These are phyloP conservation scores for Trametes cubensis DNA, from an alignment of 768 basidiomycete genomes.

Conservation along the genomic window DNA sequence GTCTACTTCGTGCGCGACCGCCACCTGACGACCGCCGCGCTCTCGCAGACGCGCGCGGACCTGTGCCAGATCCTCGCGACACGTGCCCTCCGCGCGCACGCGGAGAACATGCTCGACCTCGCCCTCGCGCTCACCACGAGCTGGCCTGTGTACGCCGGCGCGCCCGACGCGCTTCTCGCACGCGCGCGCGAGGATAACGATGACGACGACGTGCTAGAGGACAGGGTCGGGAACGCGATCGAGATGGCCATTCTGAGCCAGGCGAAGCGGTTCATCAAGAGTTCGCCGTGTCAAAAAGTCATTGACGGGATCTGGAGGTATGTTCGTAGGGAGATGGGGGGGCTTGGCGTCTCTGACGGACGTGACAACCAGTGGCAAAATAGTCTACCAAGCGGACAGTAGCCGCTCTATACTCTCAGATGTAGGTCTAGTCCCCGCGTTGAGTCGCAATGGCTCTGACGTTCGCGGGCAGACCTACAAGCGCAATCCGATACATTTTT, in stretches of 20 bases:
- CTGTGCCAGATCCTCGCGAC: constrained; percentile 92
- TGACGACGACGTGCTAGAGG: constrained; percentile 60
- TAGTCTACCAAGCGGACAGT: constrained; percentile 89
- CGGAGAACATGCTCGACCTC: constrained; percentile 67
- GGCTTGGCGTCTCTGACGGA: constrained; percentile 7
- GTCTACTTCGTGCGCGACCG: constrained; percentile 83
- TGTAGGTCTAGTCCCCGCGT: constrained; percentile 44
- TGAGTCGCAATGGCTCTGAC: not conserved
- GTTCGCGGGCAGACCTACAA: constrained; percentile 76
- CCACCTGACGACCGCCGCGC: constrained; percentile 63
- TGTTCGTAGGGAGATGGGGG: not conserved
- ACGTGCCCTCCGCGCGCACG: constrained; percentile 72
- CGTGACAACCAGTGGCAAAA: constrained; percentile 63
- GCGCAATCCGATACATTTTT: constrained; percentile 87
- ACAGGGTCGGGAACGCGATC: constrained; percentile 87
- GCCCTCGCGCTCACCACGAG: constrained; percentile 73
- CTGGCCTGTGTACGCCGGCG: constrained; percentile 82
- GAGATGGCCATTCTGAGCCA: constrained; percentile 90
- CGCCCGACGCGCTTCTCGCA: constrained; percentile 58
- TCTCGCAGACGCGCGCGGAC: constrained; percentile 75
- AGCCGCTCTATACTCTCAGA: constrained; percentile 89
- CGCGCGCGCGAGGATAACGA: constrained; percentile 66
- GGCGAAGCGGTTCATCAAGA: constrained; percentile 88
- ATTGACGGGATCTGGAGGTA: constrained; percentile 84
- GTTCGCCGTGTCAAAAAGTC: constrained; percentile 86